Base-by-base conservation (phyloP, 257 asterid species). In the Paraleonurus japonicus region DNA sequence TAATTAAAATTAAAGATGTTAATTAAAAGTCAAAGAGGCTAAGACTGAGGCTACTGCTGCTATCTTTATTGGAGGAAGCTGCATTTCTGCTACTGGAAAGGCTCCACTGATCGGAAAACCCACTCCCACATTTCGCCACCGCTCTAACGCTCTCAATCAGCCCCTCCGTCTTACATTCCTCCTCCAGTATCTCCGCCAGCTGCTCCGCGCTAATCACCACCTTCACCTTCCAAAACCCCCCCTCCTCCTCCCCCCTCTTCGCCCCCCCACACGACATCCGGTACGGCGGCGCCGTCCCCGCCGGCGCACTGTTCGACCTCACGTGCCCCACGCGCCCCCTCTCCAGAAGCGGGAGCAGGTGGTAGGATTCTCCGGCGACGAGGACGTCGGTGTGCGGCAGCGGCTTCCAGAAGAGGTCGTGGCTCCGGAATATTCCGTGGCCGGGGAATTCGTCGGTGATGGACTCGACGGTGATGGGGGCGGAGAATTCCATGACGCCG, bases 391-490 rank as follows among this genome's bases (percentile, higher is more conserved):
- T 77, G 82, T 82, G 88, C 5, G 92, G 80, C 6, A 92, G 80
- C 24, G 97, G 93, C 66, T 88, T 90, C 97, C 95, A 89, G 90
- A 86, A 92, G 23, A 88, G 85, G 67, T 87, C 96, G 28, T 83
- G 89, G 78, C 80, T 74, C 6, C 82, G 84, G 84, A 88, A 92
- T 69, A 92, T 89, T 0, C 96, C 96, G 67, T 92, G 96, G 60
- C 96, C 88, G 0, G 92, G 88, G 55, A 92, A 92, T 33, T 89
- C 96, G 74, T 88, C 96, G 27, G 88, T 84, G 83, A 92, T 89
- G 64, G 83, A 82, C 20, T 92, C 96, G 0, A 85, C 98, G 0
- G 90, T 74, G 0, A 82, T 71, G 0, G 95, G 96, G 2, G 79
- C 75, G 61, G n/a, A 17, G 45, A 89, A 85, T 69, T 92, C 96